Conservation (phyloP, 306 rosid species). For the Fragaria vesca region DNA sequence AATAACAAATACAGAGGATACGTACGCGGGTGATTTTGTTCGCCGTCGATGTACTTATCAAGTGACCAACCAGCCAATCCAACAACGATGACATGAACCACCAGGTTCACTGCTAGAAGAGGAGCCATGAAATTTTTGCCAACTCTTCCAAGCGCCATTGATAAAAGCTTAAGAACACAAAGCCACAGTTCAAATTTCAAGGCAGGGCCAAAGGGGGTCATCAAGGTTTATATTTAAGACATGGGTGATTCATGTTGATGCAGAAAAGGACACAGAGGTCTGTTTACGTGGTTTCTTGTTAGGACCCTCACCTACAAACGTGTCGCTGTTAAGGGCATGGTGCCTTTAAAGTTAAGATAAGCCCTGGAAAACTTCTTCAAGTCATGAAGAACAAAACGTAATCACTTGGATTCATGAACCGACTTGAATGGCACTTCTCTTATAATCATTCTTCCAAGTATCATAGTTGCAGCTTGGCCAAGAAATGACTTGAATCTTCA, state of each 20-base stretch:
- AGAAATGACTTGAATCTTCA: no score
- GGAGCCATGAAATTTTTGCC: constrained; percentile 37
- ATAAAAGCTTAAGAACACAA: background rate
- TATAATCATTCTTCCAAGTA: no score
- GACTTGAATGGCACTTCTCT: background rate
- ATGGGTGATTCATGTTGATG: constrained; percentile 15
- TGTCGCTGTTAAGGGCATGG: background rate
- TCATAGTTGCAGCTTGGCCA: no score
- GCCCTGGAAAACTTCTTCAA: background rate
- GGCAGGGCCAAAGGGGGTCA: background rate
- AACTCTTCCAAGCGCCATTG: constrained; percentile 32
- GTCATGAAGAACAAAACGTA: background rate
- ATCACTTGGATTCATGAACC: background rate
- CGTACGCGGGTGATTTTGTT: constrained; percentile 42
- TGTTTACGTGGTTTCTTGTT: constrained; percentile 22
- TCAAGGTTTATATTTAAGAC: background rate
- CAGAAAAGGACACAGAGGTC: background rate
- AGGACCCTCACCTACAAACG: constrained; percentile 15
- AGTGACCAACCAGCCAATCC: constrained; percentile 49
- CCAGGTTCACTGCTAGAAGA: constrained; percentile 36
- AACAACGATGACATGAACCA: constrained; percentile 28
- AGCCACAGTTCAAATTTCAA: background rate
- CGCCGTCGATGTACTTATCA: constrained; percentile 42
- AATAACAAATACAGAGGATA: background rate
- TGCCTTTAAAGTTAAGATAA: constrained; percentile 13